Evolutionary conservation across 2,329 filamentous ascomycete genomes (phyloP).

Genomic region (Lachnellula cervina): DNA sequence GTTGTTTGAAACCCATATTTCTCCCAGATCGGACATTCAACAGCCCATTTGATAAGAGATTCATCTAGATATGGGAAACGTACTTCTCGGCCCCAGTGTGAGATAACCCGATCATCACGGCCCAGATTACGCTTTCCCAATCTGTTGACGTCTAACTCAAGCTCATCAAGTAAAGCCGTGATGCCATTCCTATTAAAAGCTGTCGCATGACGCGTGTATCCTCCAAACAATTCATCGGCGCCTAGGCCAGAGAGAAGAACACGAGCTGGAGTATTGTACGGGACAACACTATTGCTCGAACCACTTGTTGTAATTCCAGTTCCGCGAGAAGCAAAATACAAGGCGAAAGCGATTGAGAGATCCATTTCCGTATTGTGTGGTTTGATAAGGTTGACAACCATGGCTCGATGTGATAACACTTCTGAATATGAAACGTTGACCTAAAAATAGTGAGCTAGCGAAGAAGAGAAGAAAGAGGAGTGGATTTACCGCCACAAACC

Average conservation of each 20-base stretch:
- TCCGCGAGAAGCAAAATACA: slow-evolving; percentile 95
- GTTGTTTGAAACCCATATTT: slow-evolving; percentile 75
- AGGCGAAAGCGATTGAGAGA: slow-evolving; percentile 82
- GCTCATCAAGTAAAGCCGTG: slow-evolving; percentile 68
- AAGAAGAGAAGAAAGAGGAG: slow-evolving; percentile 3
- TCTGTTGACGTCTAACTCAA: slow-evolving; percentile 77
- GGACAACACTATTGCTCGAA: slow-evolving; percentile 9
- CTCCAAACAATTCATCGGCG: slow-evolving; percentile 93
- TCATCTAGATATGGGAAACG: slow-evolving; percentile 92
- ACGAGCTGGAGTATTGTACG: slow-evolving; percentile 66
- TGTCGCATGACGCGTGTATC: slow-evolving; percentile 77
- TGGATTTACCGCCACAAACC: slow-evolving; percentile 65
- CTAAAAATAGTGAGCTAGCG: slow-evolving; percentile 32
- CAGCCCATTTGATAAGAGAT: slow-evolving; percentile 73
- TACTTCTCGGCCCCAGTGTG: slow-evolving; percentile 83
- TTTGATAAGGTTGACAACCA: slow-evolving; percentile 72
- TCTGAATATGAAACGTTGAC: slow-evolving; percentile 80
- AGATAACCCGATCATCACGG: slow-evolving; percentile 85
- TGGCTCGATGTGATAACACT: slow-evolving; percentile 61
- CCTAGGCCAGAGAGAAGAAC: slow-evolving; percentile 89
- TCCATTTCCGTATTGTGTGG: slow-evolving; percentile 99
- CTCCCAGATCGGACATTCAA: slow-evolving; percentile 68
- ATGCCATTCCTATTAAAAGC: slow-evolving; percentile 70
- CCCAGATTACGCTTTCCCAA: slow-evolving; percentile 93
- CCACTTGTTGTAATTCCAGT: slow-evolving; percentile 31